Evolutionary conservation across 2,329 filamentous ascomycete genomes (phyloP), one percentile per base, ranked within the genome.

Genomic region (Phoma sp.): DNA sequence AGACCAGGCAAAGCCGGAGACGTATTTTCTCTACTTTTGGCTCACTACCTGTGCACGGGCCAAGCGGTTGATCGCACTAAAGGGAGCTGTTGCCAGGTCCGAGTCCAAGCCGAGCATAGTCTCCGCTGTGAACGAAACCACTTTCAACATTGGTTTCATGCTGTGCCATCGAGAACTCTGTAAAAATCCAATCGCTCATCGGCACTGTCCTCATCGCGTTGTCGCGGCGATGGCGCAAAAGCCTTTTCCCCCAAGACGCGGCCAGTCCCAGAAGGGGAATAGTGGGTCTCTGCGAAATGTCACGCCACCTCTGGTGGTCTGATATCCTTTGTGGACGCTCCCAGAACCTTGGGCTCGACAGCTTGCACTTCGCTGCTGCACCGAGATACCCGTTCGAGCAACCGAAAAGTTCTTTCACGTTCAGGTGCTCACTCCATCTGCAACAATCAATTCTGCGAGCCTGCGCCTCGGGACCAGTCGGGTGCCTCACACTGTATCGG

Each of bases 301-400:
- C 71, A 73, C 70, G 69, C 71, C 71, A 73, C 68, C 53, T 36
- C n/a, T 51, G 58, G 69, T 73, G 71, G 71, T 63, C 64, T 73
- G 71, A 73, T 70, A 48, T 54, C 37, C 31, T 43, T 54, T 51
- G 51, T 48, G 50, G 37, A 50, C 50, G 43, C 50, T 44, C 53
- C 48, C 60, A 44, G 45, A 51, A 35, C 53, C 33, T 32, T 49
- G 53, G 39, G 22, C 45, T 52, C 43, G 53, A 47, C 58, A 49
- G 44, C 38, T 38, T 39, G 51, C 56, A 52, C 55, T 56, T 55
- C 57, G 57, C 22, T 57, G 49, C 58, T 58, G 57, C 60, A 55
- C 60, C 57, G 55, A 60, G 55, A 57, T 48, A 46, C 48, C 58
- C 55, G 61, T 66, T 55, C 54, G 40, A 59, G 59, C 44, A 48